These are phyloP conservation scores for Pharus latifolius DNA, from an alignment of 176 grass and related monocot genomes.

Conservation along the genomic window DNA sequence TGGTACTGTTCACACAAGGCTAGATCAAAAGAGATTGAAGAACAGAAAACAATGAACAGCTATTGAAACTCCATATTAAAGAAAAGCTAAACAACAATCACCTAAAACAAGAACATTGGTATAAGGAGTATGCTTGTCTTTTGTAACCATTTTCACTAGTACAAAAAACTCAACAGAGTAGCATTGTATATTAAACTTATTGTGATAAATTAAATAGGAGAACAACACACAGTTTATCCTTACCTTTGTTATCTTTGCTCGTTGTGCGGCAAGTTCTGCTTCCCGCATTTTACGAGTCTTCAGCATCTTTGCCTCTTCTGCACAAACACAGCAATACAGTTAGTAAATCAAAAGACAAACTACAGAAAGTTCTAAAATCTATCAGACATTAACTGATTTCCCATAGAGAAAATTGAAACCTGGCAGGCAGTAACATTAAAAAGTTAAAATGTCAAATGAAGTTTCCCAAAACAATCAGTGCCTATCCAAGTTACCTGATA, in stretches of 20 bases:
- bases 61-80: no score
- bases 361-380: background rate
- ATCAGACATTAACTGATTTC: background rate
- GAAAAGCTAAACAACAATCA: background rate
- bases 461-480: conserved; percentile 7
- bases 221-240: background rate
- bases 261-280: conserved; percentile 71
- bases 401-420: no score
- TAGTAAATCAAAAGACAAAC: background rate
- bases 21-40: background rate
- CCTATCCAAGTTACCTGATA: conserved; percentile 39
- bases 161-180: background rate
- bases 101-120: background rate
- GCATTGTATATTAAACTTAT: background rate
- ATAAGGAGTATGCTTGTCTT: background rate
- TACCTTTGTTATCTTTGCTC: conserved; percentile 77
- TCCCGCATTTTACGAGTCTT: conserved; percentile 90
- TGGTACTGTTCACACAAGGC: background rate
- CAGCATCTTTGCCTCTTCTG: conserved; percentile 63
- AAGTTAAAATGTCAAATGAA: background rate
- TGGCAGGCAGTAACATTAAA: no score
- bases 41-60: no score
- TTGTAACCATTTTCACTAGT: background rate
- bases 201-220: background rate
- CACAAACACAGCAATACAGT: background rate